These are phyloP conservation scores for Oldenlandia corymbosa DNA, from an alignment of 257 asterid genomes.

Conservation along the genomic window DNA sequence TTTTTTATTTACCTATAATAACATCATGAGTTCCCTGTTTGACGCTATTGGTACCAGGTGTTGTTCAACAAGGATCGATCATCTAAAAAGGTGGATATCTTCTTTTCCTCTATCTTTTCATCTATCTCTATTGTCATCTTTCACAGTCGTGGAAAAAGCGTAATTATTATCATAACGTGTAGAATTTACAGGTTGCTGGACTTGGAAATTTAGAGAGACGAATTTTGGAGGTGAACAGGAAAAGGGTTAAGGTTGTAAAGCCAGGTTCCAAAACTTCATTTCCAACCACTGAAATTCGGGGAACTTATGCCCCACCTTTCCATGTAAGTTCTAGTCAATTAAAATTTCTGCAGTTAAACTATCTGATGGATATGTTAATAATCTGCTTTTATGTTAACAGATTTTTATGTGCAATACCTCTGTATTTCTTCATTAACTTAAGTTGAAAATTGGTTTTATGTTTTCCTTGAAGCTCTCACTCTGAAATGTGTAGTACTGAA, in stretches of 20 bases:
- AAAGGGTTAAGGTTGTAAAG: slow-evolving; percentile 80
- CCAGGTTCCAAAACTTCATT: slow-evolving; percentile 96
- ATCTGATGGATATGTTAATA: background rate
- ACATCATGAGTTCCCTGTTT: background rate
- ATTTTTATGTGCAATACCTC: no score
- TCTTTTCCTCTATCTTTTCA: slow-evolving; percentile 13
- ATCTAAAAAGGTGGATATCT: slow-evolving; percentile 57
- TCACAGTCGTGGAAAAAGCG: background rate
- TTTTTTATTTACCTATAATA: background rate
- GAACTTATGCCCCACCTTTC: slow-evolving; percentile 88
- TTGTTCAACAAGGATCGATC: slow-evolving; percentile 85
- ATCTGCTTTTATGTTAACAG: no score
- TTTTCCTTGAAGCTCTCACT: background rate
- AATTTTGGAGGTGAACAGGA: slow-evolving; percentile 76
- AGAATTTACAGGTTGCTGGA: slow-evolving; percentile 59
- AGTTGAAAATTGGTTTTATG: no score
- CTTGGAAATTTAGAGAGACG: slow-evolving; percentile 78
- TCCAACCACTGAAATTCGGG: slow-evolving; percentile 86
- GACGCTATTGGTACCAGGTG: slow-evolving; percentile 42
- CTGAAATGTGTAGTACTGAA: background rate
- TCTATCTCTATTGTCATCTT: background rate
- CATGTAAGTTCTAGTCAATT: no score
- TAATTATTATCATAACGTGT: background rate
- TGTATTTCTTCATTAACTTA: no score
- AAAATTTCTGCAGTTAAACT: background rate